A percentile compares a stretch with the other conserved stretches of the same genome.
These are phyloP conservation scores for Linaria vulgaris DNA, from an alignment of 257 asterid genomes.

Conservation along the genomic window DNA sequence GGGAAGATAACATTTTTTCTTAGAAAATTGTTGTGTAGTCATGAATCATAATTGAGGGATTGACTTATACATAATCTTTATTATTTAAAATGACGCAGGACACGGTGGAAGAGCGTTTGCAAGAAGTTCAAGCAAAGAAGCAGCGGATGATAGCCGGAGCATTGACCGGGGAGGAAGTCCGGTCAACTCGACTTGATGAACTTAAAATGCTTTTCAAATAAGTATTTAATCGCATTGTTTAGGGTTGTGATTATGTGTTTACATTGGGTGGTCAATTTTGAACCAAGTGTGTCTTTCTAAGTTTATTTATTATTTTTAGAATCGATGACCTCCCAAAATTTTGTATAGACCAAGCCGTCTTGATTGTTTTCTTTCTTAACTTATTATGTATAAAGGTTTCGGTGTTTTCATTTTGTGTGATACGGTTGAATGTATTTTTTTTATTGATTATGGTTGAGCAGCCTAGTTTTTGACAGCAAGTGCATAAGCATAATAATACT, in stretches of 20 bases:
- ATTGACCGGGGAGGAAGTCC: constrained; percentile 75
- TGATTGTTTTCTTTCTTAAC: neutral
- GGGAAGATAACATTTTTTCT: too few relatives aligned
- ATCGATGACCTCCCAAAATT: neutral
- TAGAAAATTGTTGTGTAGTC: too few relatives aligned
- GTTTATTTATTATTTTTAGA: neutral
- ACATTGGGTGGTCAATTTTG: constrained; percentile 22
- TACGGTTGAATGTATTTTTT: too few relatives aligned
- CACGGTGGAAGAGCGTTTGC: constrained; percentile 73
- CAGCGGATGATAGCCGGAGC: constrained; percentile 84
- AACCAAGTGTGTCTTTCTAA: neutral
- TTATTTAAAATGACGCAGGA: too few relatives aligned
- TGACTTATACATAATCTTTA: neutral
- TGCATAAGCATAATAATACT: too few relatives aligned
- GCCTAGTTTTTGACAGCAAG: too few relatives aligned
- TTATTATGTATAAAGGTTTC: neutral
- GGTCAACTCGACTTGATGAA: constrained; percentile 68
- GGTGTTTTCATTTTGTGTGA: too few relatives aligned
- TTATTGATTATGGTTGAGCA: too few relatives aligned
- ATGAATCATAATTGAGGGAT: too few relatives aligned
- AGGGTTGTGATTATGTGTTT: neutral
- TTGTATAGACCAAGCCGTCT: constrained; percentile 19
- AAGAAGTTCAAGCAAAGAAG: constrained; percentile 75
- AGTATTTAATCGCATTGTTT: too few relatives aligned
- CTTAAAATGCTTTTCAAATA: constrained; percentile 79